Conservation (phyloP, 768 basidiomycete species). For the Termitomyces eurrhizus region DNA sequence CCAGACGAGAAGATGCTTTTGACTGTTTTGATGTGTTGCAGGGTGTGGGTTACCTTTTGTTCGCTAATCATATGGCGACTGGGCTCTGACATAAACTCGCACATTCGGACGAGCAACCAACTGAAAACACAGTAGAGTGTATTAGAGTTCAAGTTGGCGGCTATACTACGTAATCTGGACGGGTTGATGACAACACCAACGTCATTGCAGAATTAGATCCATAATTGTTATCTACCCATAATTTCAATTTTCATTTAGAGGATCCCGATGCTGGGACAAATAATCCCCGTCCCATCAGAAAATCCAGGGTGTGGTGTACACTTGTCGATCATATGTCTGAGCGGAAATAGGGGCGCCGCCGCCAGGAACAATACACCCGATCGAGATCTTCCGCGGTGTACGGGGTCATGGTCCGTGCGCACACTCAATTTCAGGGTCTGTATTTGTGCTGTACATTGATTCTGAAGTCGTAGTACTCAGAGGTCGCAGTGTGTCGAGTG, state of each 20-base stretch:
- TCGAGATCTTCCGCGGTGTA: slow-evolving; percentile 7
- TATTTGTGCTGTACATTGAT: slow-evolving; percentile 12
- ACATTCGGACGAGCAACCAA: slow-evolving; percentile 13
- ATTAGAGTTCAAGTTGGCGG: slow-evolving; percentile 5
- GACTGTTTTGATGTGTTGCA: slow-evolving; percentile 9
- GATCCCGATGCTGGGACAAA: background rate
- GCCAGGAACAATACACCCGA: slow-evolving; percentile 4
- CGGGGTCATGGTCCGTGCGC: slow-evolving; percentile 2
- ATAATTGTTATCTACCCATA: background rate
- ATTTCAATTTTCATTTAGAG: background rate
- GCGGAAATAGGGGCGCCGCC: background rate
- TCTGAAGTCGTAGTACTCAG: slow-evolving; percentile 1
- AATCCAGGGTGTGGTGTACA: background rate
- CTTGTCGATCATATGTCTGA: slow-evolving; percentile 7
- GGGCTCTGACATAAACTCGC: slow-evolving; percentile 29
- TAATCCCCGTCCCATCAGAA: too few species aligned
- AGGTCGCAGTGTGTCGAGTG: background rate
- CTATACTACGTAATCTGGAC: slow-evolving; percentile 12
- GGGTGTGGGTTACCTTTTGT: slow-evolving; percentile 30
- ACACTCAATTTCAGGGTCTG: background rate
- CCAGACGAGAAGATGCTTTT: background rate
- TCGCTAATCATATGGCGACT: slow-evolving; percentile 31
- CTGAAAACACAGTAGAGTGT: slow-evolving; percentile 16
- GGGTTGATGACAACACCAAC: slow-evolving; percentile 1
- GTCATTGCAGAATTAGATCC: background rate